Percentiles rank a stretch among this genome's conserved stretches.
These are phyloP conservation scores for Acacia melanoxylon DNA, from an alignment of 306 rosid genomes.

Conservation along the genomic window DNA sequence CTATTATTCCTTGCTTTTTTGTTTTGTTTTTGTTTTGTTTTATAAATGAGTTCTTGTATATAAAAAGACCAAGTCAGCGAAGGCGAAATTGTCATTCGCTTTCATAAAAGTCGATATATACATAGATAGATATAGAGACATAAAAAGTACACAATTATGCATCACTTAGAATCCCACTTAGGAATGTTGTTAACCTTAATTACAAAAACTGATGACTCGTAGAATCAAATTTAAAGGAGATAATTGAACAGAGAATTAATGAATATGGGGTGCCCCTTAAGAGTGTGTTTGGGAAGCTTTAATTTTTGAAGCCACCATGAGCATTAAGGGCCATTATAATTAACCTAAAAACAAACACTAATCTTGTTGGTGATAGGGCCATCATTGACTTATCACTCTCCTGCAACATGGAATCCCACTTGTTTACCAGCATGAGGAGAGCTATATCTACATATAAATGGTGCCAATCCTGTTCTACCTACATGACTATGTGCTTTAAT, in stretches of 20 bases:
- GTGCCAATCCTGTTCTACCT: constrained; percentile 44
- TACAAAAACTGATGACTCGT: constrained; percentile 9
- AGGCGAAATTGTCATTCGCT: neutral
- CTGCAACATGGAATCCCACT: constrained; percentile 53
- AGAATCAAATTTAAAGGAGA: neutral
- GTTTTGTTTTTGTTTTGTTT: neutral
- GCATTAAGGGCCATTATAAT: constrained; percentile 18
- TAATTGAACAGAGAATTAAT: neutral
- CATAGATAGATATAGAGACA: neutral
- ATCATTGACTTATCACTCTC: constrained; percentile 43
- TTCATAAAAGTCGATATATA: neutral
- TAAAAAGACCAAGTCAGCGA: neutral
- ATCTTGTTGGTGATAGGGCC: constrained; percentile 34
- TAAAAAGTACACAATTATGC: neutral
- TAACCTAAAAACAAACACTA: constrained; percentile 42
- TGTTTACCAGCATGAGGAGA: constrained; percentile 26
- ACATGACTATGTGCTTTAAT: constrained; percentile 37
- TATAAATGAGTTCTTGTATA: neutral
- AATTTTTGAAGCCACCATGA: constrained; percentile 17
- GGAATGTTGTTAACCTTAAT: neutral
- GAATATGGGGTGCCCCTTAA: constrained; percentile 8
- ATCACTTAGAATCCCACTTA: neutral
- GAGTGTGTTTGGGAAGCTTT: neutral
- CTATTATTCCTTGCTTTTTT: neutral
- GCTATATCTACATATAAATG: constrained; percentile 11